Evolutionary conservation across 78 protist genomes (phyloP).

Genomic region (Fonticula alba): DNA sequence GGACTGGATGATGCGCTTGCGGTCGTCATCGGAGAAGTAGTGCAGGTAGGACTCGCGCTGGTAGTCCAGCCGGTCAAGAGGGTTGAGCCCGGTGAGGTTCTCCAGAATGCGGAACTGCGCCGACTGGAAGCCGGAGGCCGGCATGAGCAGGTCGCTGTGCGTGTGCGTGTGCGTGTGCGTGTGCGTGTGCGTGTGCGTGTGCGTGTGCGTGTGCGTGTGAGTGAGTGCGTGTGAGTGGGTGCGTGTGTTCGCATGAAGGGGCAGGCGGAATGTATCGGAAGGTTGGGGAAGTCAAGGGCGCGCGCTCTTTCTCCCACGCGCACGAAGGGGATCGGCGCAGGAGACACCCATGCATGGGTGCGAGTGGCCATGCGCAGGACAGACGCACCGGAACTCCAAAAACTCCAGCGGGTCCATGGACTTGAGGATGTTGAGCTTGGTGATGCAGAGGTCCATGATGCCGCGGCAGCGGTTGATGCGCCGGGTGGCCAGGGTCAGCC

Average conservation of each 20-base stretch:
- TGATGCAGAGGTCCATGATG: no score
- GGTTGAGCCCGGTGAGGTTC: conserved; percentile 30
- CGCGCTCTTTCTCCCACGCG: background rate
- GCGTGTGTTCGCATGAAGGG: background rate
- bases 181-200: background rate
- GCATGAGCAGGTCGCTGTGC: conserved; percentile 22
- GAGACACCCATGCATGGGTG: background rate
- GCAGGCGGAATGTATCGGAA: background rate
- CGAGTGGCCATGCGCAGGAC: no score
- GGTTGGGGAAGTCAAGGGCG: background rate
- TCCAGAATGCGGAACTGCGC: conserved; percentile 45
- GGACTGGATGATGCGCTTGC: background rate
- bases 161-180: background rate
- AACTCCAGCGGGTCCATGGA: conserved; percentile 41
- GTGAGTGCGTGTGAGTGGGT: background rate
- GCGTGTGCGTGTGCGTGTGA: background rate
- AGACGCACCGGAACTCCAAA: conserved; percentile 30
- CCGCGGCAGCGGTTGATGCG: no score
- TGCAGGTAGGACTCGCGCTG: conserved; percentile 3
- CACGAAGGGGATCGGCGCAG: background rate
- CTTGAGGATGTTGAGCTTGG: conserved; percentile 42
- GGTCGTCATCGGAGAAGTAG: no score
- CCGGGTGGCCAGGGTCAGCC: no score
- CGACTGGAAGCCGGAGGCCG: conserved; percentile 50
- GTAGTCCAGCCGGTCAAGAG: conserved; percentile 24